A percentile compares a stretch with the other conserved stretches of the same genome.
Evolutionary conservation across 2,329 filamentous ascomycete genomes (phyloP).

Genomic region (Trichoderma cornu-damae): DNA sequence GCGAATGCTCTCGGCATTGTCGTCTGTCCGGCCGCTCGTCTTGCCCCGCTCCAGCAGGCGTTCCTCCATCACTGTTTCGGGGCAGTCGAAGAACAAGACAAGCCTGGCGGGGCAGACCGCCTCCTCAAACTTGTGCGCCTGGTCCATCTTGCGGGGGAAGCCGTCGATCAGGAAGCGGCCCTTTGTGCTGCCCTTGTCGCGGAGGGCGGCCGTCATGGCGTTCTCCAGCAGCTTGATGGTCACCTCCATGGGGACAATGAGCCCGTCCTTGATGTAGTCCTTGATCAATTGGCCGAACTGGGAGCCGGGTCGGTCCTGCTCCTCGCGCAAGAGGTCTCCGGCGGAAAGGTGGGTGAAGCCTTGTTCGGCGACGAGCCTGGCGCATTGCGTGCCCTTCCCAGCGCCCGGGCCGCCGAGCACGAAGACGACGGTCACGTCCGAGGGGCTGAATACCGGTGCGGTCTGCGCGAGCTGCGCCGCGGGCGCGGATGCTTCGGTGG

Average conservation of each 20-base stretch:
- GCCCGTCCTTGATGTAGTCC: conserved; percentile 86
- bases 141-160: conserved; percentile 96
- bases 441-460: conserved; percentile 64
- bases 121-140: conserved; percentile 89
- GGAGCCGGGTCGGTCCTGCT: conserved; percentile 80
- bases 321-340: conserved; percentile 86
- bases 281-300: conserved; percentile 92
- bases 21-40: conserved; percentile 85
- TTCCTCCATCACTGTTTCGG: conserved; percentile 80
- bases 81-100: conserved; percentile 91
- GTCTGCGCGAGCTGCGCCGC: conserved; percentile 46
- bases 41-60: conserved; percentile 83
- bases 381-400: conserved; percentile 95
- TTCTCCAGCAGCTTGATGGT: conserved; percentile 92
- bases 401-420: conserved; percentile 93
- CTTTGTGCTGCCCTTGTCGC: conserved; percentile 44
- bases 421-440: conserved; percentile 86
- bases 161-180: conserved; percentile 73
- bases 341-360: conserved; percentile 90
- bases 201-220: conserved; percentile 72
- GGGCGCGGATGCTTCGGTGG: conserved; percentile 34
- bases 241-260: conserved; percentile 98
- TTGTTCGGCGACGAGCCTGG: conserved; percentile 78
- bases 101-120: conserved; percentile 77
- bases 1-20: conserved; percentile 91